Evolutionary conservation across 2,329 filamentous ascomycete species (phyloP).

Genomic region (Colletotrichum melonis): DNA sequence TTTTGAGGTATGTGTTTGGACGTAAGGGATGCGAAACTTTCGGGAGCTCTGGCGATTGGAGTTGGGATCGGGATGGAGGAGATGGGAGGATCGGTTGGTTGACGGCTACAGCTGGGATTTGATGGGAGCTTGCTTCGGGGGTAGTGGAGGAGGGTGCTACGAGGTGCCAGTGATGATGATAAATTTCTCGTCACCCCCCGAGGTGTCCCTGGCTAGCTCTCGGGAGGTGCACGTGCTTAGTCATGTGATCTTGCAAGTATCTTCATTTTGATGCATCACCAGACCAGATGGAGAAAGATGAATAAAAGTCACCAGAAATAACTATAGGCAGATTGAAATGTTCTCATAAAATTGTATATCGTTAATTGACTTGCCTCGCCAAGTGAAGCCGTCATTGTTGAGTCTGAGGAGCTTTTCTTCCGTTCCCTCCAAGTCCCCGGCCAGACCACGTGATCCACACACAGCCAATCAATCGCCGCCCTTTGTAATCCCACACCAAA

Average conservation of each 20-base stretch:
- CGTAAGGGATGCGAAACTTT: slow-evolving; percentile 13
- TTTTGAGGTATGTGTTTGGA: slow-evolving; percentile 56
- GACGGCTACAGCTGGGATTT: slow-evolving; percentile 12
- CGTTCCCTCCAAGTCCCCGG: background rate
- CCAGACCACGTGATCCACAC: slow-evolving; percentile 19
- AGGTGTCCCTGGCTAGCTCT: slow-evolving; percentile 30
- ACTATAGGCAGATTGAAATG: accelerated
- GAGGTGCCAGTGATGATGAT: slow-evolving; percentile 36
- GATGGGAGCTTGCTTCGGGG: slow-evolving; percentile 20
- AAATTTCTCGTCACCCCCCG: slow-evolving; percentile 38
- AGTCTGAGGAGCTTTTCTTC: slow-evolving; percentile 8
- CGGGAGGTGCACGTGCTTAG: slow-evolving; percentile 12
- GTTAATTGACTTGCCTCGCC: background rate
- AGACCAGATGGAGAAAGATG: background rate
- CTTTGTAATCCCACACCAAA: slow-evolving; percentile 40
- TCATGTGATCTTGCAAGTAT: slow-evolving; percentile 10
- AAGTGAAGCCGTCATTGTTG: slow-evolving; percentile 19
- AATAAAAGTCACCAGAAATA: background rate
- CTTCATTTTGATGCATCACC: background rate
- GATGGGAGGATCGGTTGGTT: slow-evolving; percentile 13
- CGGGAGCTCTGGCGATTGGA: slow-evolving; percentile 4
- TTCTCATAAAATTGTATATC: accelerated
- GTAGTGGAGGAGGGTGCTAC: slow-evolving; percentile 27
- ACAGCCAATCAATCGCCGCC: slow-evolving; percentile 36
- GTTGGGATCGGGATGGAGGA: slow-evolving; percentile 8